Percentiles rank a stretch among this genome's conserved stretches.
Conservation (phyloP, 345 rosid species). For the Cardiospermum halicacabum region DNA sequence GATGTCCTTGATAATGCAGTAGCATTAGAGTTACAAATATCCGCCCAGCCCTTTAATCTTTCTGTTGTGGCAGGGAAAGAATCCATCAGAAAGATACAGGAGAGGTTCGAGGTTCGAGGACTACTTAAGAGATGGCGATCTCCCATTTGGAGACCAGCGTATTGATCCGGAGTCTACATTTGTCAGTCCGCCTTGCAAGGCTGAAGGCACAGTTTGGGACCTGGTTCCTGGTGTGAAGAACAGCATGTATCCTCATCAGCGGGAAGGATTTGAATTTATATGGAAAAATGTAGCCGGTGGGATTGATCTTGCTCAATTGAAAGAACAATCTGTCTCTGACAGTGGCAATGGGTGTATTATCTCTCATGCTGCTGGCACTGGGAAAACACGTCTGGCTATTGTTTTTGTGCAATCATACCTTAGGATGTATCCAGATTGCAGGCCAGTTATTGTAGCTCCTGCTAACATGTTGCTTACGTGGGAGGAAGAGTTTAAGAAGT, state of each 20-base stretch:
- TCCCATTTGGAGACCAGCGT: conserved; percentile 13
- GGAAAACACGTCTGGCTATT: conserved; percentile 72
- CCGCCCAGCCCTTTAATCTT: conserved; percentile 17
- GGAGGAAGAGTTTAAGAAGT: conserved; percentile 74
- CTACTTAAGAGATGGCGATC: conserved; percentile 7
- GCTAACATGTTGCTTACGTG: conserved; percentile 69
- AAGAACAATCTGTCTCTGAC: conserved; percentile 19
- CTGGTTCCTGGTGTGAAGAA: conserved; percentile 48
- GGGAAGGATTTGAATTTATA: conserved; percentile 72
- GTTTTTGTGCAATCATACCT: conserved; percentile 55
- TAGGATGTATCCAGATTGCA: conserved; percentile 41
- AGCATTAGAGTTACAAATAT: not conserved
- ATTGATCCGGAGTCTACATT: too few relatives aligned
- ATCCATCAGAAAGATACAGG: conserved; percentile 19
- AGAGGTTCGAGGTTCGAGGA: conserved; percentile 13
- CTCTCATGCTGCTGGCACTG: conserved; percentile 88
- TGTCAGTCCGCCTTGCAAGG: conserved; percentile 8
- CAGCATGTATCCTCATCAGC: conserved; percentile 62
- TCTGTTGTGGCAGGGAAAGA: conserved; percentile 18
- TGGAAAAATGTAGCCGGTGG: conserved; percentile 76
- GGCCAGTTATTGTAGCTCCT: conserved; percentile 72
- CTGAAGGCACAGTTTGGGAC: conserved; percentile 61
- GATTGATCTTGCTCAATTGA: conserved; percentile 39
- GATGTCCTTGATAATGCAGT: not conserved
- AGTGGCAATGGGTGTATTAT: conserved; percentile 62